Evolutionary conservation across 2,329 filamentous ascomycete genomes (phyloP).

Genomic region (Fusarium humuli): DNA sequence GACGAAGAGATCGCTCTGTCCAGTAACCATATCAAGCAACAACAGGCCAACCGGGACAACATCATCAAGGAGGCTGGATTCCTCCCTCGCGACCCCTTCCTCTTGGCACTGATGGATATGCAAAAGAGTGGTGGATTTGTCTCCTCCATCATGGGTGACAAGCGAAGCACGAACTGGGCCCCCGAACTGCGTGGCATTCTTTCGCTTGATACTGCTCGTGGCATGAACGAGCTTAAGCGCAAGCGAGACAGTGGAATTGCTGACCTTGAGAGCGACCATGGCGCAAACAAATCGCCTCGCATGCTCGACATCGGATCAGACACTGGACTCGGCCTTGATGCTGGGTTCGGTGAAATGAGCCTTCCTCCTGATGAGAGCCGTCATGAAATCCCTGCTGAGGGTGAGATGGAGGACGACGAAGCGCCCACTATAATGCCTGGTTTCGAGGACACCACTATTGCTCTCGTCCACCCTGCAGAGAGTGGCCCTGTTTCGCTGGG

Average conservation of each 20-base stretch:
- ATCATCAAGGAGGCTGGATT: conserved; percentile 87
- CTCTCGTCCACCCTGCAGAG: conserved; percentile 82
- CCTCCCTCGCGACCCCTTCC: conserved; percentile 85
- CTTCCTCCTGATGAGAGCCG: conserved; percentile 71
- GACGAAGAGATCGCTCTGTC: conserved; percentile 84
- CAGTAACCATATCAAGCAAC: conserved; percentile 82
- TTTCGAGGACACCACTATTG: conserved; percentile 83
- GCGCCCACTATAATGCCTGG: conserved; percentile 63
- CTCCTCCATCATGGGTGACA: conserved; percentile 84
- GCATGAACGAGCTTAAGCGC: conserved; percentile 85
- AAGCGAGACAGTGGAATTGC: conserved; percentile 92
- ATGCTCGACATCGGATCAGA: conserved; percentile 73
- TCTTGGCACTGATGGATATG: conserved; percentile 90
- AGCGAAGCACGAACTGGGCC: conserved; percentile 83
- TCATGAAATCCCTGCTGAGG: conserved; percentile 72
- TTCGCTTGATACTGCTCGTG: conserved; percentile 84
- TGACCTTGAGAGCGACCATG: conserved; percentile 77
- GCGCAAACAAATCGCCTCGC: conserved; percentile 75
- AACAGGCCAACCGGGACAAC: conserved; percentile 85
- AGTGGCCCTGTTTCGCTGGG: conserved; percentile 88
- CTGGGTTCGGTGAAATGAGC: conserved; percentile 63
- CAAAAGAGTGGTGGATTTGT: conserved; percentile 93
- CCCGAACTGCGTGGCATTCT: conserved; percentile 92
- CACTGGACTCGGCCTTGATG: conserved; percentile 64
- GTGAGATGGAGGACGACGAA: conserved; percentile 58